Evolutionary conservation across 352 stramenopile genomes (phyloP).

Genomic region (Phytophthora europaea): DNA sequence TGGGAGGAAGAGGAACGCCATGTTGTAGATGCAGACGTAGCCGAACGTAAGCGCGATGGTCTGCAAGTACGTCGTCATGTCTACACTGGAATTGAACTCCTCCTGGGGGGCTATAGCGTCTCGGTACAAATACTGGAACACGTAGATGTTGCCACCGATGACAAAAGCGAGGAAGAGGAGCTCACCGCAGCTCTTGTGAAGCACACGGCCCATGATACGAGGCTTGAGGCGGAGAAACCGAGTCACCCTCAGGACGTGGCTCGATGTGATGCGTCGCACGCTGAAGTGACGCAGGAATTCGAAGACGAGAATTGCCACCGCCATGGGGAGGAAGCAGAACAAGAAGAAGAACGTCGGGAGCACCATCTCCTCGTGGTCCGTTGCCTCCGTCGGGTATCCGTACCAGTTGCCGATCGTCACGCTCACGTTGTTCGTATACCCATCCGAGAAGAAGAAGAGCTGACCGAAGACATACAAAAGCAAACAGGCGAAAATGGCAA

Average conservation of each 20-base stretch:
- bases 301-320: slow-evolving; percentile 44
- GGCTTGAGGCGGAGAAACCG: slow-evolving; percentile 54
- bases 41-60: slow-evolving; percentile 36
- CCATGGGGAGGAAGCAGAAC: slow-evolving; percentile 46
- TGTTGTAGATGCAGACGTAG: slow-evolving; percentile 48
- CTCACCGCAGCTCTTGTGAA: slow-evolving; percentile 50
- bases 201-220: slow-evolving; percentile 28
- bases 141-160: slow-evolving; percentile 41
- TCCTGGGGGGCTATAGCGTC: slow-evolving; percentile 1
- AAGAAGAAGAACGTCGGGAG: slow-evolving; percentile 58
- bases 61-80: slow-evolving; percentile 27
- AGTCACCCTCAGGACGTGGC: slow-evolving; percentile 30
- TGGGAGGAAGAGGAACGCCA: slow-evolving; percentile 53
- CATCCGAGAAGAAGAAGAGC: slow-evolving; percentile 28
- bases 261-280: slow-evolving; percentile 39
- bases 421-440: slow-evolving; percentile 22
- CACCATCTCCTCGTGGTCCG: slow-evolving; percentile 54
- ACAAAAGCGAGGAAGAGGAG: slow-evolving; percentile 34
- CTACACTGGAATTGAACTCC: slow-evolving; percentile 1
- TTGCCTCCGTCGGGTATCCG: slow-evolving; percentile 26
- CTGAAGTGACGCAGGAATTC: slow-evolving; percentile 49
- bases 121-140: slow-evolving; percentile 32
- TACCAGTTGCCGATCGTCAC: slow-evolving; percentile 36
- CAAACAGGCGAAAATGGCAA: slow-evolving; percentile 33
- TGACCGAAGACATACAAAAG: slow-evolving; percentile 39